Base-by-base conservation (phyloP, 23 red algal species). In the Chondrus crispus region DNA sequence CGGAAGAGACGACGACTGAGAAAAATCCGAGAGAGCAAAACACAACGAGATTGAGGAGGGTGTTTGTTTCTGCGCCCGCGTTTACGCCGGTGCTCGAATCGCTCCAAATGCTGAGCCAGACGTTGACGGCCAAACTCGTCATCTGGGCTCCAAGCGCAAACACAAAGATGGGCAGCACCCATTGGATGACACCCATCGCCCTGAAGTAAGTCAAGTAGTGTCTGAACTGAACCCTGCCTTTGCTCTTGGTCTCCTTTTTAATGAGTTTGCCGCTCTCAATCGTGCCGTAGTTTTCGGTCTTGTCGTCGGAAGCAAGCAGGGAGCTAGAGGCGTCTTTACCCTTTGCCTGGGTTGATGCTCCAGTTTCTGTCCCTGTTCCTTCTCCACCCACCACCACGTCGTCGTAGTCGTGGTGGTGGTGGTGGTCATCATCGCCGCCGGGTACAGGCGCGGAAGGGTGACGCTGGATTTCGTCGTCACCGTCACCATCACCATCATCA, bases 41-140 rank as follows among this genome's bases (percentile, higher is more conserved):
- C 62, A 90, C 73, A 28, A n/a, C 20, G 29, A 90, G 87, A 39
- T 72, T 69, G 62, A 80, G 80, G 37, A 80, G 41, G 39, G 72
- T 79, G 7, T 32, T 22, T n/a, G n/a, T n/a, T n/a, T n/a, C n/a
- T 32, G 26, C 60, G 9, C 26, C 26, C 26, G 26, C 26, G 60
- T 66, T 32, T 9, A n/a, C 48, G 0, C 39, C 40, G 36, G 13
- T 48, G 43, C 30, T 68, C 3, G 68, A 16, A 24, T 87, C 84
- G 29, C 84, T 87, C 84, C 84, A 87, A n/a, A 87, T 18, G 24
- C 66, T 87, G 48, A 87, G 36, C 84, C 84, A 87, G 22, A 87
- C 66, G 6, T 40, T 68, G 53, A 87, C 62, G 28, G 63, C n/a
- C 18, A 68, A 37, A 16, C 44, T 46, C 16, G n/a, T 37, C 41